Percentiles rank a stretch among this genome's conserved stretches.
These are phyloP conservation scores for Aphanomyces invadans DNA, from an alignment of 352 stramenopile species.

Conservation along the genomic window DNA sequence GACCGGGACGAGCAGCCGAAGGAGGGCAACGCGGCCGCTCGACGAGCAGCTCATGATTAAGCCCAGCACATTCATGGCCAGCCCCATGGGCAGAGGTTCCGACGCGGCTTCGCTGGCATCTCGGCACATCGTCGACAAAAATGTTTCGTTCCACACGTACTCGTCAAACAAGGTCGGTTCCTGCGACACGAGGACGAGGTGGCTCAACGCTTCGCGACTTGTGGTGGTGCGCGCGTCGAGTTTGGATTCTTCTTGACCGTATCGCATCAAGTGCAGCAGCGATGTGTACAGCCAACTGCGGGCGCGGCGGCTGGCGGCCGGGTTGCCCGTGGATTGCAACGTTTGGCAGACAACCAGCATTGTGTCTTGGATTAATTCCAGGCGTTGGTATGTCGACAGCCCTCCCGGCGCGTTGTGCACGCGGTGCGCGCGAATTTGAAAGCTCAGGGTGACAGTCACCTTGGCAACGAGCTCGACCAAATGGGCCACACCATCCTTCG, in stretches of 20 bases:
- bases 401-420: not conserved
- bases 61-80: conserved; percentile 60
- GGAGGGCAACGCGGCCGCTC: not conserved
- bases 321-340: conserved; percentile 55
- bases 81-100: conserved; percentile 70
- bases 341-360: conserved; percentile 38
- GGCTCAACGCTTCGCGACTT: not conserved
- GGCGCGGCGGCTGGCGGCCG: conserved; percentile 59
- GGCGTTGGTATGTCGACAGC: conserved; percentile 14
- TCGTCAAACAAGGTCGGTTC: conserved; percentile 2
- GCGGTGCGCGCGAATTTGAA: conserved; percentile 31
- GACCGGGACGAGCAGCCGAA: not conserved
- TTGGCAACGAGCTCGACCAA: conserved; percentile 68
- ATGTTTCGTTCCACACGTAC: not conserved
- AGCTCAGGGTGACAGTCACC: conserved; percentile 55
- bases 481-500: conserved; percentile 43
- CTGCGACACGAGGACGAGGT: not conserved
- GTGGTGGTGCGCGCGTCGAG: not conserved
- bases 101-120: conserved; percentile 64
- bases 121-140: conserved; percentile 39
- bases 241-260: conserved; percentile 6
- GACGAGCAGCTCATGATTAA: conserved; percentile 27
- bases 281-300: conserved; percentile 72
- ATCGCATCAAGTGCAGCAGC: conserved; percentile 54
- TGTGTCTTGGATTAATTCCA: conserved; percentile 59